Evolutionary conservation across 345 rosid genomes (phyloP).

Genomic region (Citrus maxima): DNA sequence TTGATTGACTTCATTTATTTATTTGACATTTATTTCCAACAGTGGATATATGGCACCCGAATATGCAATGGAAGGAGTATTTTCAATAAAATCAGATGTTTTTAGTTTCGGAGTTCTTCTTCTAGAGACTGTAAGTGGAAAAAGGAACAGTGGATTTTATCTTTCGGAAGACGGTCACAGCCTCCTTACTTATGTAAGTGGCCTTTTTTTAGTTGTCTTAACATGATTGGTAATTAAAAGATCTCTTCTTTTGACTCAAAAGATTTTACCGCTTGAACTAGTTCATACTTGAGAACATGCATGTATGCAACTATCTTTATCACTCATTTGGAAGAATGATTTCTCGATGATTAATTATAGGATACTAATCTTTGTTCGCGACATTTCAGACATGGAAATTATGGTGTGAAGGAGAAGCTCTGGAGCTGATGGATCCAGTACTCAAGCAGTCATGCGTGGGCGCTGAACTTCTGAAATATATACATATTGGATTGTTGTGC

Average conservation of each 20-base stretch:
- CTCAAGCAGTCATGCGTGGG: neutral
- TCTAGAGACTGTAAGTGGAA: slow-evolving; percentile 3
- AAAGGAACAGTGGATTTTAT: neutral
- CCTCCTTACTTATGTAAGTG: slow-evolving; percentile 12
- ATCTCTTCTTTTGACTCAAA: too few relatives aligned
- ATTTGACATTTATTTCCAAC: neutral
- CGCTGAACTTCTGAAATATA: neutral
- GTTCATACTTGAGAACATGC: too few relatives aligned
- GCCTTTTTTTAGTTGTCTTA: too few relatives aligned
- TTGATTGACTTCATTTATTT: neutral
- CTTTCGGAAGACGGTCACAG: neutral
- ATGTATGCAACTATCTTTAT: neutral
- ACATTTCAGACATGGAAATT: slow-evolving; percentile 11
- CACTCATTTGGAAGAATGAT: neutral
- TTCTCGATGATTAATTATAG: neutral
- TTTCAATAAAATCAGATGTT: slow-evolving; percentile 5
- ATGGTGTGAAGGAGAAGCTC: neutral
- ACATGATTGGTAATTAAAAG: too few relatives aligned
- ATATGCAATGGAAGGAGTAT: slow-evolving; percentile 15
- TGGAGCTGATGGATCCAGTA: neutral
- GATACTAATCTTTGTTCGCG: neutral
- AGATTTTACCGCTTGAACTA: too few relatives aligned
- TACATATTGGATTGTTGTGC: slow-evolving; percentile 15
- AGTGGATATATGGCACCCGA: slow-evolving; percentile 19
- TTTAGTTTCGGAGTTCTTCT: slow-evolving; percentile 22